A percentile compares a stretch with the other conserved stretches of the same genome.
phyloP scores from a whole-genome alignment of 2,329 filamentous ascomycete species.

The Bipolaris victoriae region DNA sequence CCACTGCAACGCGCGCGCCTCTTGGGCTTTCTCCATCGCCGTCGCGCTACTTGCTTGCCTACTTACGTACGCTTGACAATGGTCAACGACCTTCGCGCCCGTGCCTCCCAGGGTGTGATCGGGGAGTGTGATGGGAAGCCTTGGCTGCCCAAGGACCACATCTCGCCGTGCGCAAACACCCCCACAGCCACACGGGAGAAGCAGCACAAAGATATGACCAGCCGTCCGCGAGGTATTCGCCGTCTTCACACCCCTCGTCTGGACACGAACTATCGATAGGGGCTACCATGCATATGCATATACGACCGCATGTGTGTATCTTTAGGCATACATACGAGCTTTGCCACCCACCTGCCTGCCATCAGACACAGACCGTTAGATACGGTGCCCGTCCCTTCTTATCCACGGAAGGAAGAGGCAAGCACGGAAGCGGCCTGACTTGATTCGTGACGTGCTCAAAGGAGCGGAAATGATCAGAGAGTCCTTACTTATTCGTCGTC shows the following conservation, averaged over 20 bases:
- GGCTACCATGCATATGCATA: conserved; percentile 13
- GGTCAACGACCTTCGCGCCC: conserved; percentile 21
- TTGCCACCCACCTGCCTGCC: conserved; percentile 4
- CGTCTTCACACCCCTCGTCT: not conserved
- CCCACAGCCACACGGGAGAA: conserved; percentile 4
- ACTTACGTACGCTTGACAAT: conserved; percentile 6
- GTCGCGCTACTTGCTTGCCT: conserved; percentile 11
- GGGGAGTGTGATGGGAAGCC: conserved; percentile 22
- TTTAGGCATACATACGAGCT: conserved; percentile 6
- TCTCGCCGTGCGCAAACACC: conserved; percentile 17
- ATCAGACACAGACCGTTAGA: conserved; percentile 6
- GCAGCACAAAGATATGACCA: conserved; percentile 17
- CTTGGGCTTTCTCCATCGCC: conserved; percentile 16
- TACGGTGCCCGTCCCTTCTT: conserved; percentile 16
- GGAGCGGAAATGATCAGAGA: conserved; percentile 31
- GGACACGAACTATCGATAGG: conserved; percentile 15
- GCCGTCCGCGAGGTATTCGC: conserved; percentile 14
- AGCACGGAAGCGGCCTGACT: conserved; percentile 21
- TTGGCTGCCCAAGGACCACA: conserved; percentile 15
- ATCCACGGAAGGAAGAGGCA: conserved; percentile 10
- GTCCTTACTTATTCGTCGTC: conserved; percentile 28
- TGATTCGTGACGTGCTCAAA: conserved; percentile 30
- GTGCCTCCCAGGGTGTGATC: conserved; percentile 19
- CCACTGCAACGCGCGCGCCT: conserved; percentile 30
- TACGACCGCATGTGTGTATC: conserved; percentile 6